Conservation (phyloP, 148 eudicot genomes). For the Fallopia convolvulus region DNA sequence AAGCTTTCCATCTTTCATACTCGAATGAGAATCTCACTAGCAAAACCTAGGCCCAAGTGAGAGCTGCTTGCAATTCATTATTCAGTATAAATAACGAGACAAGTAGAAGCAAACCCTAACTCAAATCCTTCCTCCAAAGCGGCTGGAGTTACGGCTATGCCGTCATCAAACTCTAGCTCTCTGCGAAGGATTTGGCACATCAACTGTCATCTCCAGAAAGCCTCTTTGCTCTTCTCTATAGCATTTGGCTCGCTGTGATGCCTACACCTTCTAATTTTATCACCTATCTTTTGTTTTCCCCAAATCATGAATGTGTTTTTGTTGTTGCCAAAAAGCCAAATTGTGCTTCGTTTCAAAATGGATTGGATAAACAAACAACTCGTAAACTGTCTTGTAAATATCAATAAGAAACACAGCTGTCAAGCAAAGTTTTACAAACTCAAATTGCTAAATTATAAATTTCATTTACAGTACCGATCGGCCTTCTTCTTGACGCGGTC, state of each 20-base stretch:
- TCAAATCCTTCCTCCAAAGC: constrained; percentile 3
- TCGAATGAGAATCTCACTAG: not conserved
- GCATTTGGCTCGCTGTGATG: constrained; percentile 13
- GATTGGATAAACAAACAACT: not conserved
- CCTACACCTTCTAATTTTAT: not conserved
- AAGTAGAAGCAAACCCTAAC: not conserved
- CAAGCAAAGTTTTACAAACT: not conserved
- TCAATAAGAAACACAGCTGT: not conserved
- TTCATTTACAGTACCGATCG: constrained; percentile 85
- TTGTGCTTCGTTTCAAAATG: too few relatives aligned
- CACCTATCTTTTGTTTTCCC: not conserved
- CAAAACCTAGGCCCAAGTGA: constrained; percentile 9
- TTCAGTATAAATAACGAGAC: constrained; percentile 1
- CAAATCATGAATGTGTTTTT: not conserved
- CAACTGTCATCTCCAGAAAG: constrained; percentile 2
- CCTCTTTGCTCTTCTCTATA: not conserved
- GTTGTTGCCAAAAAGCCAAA: not conserved
- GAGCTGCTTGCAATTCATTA: not conserved
- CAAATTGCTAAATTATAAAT: not conserved
- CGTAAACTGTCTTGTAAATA: too few relatives aligned
- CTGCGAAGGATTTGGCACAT: constrained; percentile 1
- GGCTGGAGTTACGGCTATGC: constrained; percentile 1
- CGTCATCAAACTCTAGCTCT: not conserved
- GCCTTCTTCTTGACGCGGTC: constrained; percentile 97
- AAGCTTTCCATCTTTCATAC: not conserved